phyloP scores from a whole-genome alignment of 108 stramenopile species.

The Fragilariopsis cylindrus region DNA sequence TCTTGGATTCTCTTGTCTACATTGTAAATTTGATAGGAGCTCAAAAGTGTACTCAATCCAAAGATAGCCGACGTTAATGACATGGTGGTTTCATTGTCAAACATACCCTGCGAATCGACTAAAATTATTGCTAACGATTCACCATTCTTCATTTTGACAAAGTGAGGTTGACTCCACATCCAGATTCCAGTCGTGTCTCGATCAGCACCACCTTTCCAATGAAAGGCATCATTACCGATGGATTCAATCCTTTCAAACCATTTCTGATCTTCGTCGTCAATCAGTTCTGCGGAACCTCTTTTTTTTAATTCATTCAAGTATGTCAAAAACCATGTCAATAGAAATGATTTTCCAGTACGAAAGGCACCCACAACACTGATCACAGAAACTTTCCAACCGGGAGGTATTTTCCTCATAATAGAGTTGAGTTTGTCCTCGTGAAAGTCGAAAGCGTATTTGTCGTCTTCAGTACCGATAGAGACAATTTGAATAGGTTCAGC shows the following conservation, averaged over 20 bases:
- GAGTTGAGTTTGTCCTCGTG: slow-evolving; percentile 77
- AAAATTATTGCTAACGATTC: slow-evolving; percentile 89
- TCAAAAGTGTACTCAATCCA: slow-evolving; percentile 91
- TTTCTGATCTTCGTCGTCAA: slow-evolving; percentile 26
- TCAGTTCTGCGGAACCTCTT: not conserved
- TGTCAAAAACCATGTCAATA: slow-evolving; percentile 93
- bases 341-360: slow-evolving; percentile 96
- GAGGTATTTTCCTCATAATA: slow-evolving; percentile 75
- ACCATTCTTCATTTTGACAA: slow-evolving; percentile 55
- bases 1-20: slow-evolving; percentile 97
- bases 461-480: slow-evolving; percentile 78
- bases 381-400: slow-evolving; percentile 89
- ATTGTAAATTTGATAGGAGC: slow-evolving; percentile 97
- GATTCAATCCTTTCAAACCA: slow-evolving; percentile 74
- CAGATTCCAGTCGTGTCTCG: slow-evolving; percentile 98
- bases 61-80: slow-evolving; percentile 96
- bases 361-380: slow-evolving; percentile 98
- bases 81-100: slow-evolving; percentile 98
- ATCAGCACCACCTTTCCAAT: slow-evolving; percentile 94
- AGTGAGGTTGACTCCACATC: slow-evolving; percentile 98
- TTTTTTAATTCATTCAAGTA: slow-evolving; percentile 63
- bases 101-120: slow-evolving; percentile 99
- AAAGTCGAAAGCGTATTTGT: slow-evolving; percentile 81
- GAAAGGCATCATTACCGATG: slow-evolving; percentile 75
- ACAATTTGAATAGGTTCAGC: slow-evolving; percentile 77